These are phyloP conservation scores for Phoma sp. DNA, from an alignment of 2,329 filamentous ascomycete species.

Conservation along the genomic window DNA sequence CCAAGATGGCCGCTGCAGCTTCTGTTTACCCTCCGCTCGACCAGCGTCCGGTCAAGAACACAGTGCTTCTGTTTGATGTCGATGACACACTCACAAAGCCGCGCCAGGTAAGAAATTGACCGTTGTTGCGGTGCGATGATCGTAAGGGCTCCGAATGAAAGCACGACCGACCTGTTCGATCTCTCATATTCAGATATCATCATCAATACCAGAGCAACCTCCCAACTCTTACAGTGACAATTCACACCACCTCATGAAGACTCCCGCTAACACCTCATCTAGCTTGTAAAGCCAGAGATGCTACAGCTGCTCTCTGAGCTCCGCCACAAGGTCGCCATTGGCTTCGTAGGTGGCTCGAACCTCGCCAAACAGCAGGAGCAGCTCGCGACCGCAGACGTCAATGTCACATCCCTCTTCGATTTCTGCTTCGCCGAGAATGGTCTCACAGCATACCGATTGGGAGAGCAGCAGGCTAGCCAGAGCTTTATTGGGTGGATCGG, in stretches of 20 bases:
- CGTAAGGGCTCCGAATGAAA: too few relatives aligned
- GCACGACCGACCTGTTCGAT: background rate
- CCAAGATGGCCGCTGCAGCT: conserved; percentile 52
- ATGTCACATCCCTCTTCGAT: conserved; percentile 89
- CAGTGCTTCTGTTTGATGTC: conserved; percentile 94
- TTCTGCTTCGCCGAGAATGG: conserved; percentile 98
- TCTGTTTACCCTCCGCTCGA: conserved; percentile 74
- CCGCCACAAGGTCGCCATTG: conserved; percentile 87
- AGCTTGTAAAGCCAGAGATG: conserved; percentile 81
- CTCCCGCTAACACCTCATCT: conserved; percentile 21
- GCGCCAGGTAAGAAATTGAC: conserved; percentile 65
- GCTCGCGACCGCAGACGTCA: conserved; percentile 71
- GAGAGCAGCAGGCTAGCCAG: conserved; percentile 75
- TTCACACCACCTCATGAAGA: background rate
- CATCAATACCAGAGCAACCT: background rate
- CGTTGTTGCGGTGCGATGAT: background rate
- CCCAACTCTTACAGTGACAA: background rate
- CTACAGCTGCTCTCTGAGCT: conserved; percentile 79
- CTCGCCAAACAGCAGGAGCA: conserved; percentile 96
- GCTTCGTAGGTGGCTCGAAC: conserved; percentile 92
- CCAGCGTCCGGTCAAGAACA: conserved; percentile 88
- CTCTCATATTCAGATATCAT: background rate
- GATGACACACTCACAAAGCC: conserved; percentile 90
- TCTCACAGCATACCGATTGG: conserved; percentile 86
- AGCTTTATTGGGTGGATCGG: conserved; percentile 94